Base-by-base conservation (phyloP, 176 grass and related monocot species). In the Eragrostis curvula region DNA sequence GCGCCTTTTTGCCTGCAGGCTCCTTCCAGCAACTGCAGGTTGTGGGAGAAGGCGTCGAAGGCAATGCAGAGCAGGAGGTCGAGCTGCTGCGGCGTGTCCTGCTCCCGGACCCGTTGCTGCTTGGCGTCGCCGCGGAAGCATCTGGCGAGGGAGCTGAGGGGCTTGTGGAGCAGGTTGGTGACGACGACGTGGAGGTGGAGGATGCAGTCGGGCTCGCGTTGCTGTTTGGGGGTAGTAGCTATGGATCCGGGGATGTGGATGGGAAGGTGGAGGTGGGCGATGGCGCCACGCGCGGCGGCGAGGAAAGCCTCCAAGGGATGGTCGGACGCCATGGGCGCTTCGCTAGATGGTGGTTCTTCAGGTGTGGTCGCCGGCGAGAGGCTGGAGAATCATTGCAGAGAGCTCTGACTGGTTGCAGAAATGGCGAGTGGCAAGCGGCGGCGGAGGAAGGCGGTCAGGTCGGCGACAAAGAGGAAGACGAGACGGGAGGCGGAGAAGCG, bases 21-120 rank as follows among this genome's bases (percentile, higher is more conserved):
- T 16, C 66, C 46, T 64, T 89, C 85, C 39, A 95, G 68, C 77
- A 76, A 28, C 12, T 88, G 86, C 24, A 98, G 82, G 57, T 90
- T 98, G 66, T 88, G 92, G 5, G 85, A 70, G 46, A 98, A 58
- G 69, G 88, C 80, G 14, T 95, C 92, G 62, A 95, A 81, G 12
- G 96, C 88, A 81, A 91, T 76, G 85, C 90, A 98, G 52, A 98
- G 88, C 61, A 98, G 85, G 17, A 95, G 73, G 39, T 98, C 87
- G 1, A 95, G 70, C n/a, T 81, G 81, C 66, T 75, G 74, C 75
- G 17, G 68, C 20, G 41, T 78, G 7, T 5, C 13, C 24, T 21
- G 64, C 3, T 75, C 79, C 66, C 46, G 44, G 30, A 21, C 28
- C 6, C 2, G 73, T 43, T 23, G 32, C 80, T 36, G 69, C 32